Evolutionary conservation across 192 early-diverging fungal species (phyloP).

Genomic region (Coemansia pectinata): DNA sequence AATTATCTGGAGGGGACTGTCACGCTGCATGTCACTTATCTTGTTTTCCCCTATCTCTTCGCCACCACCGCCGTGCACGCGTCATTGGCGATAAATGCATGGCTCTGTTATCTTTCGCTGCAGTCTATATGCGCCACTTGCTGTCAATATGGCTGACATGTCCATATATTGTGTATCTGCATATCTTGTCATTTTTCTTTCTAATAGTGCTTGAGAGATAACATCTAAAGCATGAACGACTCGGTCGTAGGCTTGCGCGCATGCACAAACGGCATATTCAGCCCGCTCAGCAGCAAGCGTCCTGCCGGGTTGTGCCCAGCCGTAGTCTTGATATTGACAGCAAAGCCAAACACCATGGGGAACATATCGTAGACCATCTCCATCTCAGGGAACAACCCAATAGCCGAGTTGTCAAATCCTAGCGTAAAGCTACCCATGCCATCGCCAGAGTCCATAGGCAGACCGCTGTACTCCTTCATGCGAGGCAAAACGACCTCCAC

Average conservation of each 20-base stretch:
- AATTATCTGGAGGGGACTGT: not conserved
- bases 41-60: not conserved
- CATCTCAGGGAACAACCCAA: conserved; percentile 96
- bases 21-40: not conserved
- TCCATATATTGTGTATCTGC: not conserved
- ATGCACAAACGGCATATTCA: conserved; percentile 80
- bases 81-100: not conserved
- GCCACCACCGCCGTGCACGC: not conserved
- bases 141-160: not conserved
- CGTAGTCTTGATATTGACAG: conserved; percentile 82
- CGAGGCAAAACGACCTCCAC: conserved; percentile 93
- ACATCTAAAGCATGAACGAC: conserved; percentile 10
- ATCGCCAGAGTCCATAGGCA: conserved; percentile 74
- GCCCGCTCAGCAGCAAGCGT: conserved; percentile 81
- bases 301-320: conserved; percentile 75
- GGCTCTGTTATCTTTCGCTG: not conserved
- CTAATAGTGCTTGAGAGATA: not conserved
- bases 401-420: conserved; percentile 77
- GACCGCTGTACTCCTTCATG: conserved; percentile 86
- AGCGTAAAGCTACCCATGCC: conserved; percentile 81
- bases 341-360: conserved; percentile 85
- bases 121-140: not conserved
- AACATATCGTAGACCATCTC: conserved; percentile 94
- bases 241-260: conserved; percentile 46
- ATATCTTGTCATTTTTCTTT: not conserved